Percentiles rank a stretch among this genome's conserved stretches.
Conservation (phyloP, 2,329 filamentous ascomycete genomes). For the Apiospora marii region DNA sequence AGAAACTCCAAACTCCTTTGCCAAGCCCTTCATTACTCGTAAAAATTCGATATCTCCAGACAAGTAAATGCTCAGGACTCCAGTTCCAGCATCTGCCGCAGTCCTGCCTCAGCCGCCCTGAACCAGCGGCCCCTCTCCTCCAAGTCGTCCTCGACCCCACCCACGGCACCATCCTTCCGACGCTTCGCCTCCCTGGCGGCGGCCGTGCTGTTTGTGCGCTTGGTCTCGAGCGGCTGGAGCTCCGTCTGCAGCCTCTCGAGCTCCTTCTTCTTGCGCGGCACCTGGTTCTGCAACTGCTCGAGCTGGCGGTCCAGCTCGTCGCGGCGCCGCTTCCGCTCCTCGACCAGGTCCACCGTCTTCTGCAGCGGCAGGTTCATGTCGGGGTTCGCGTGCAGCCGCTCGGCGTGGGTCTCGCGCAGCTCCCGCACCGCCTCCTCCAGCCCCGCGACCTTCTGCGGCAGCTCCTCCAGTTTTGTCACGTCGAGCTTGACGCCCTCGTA, state of each 20-base stretch:
- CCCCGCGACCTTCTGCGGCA: conserved; percentile 58
- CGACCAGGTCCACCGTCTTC: conserved; percentile 63
- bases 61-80: not conserved
- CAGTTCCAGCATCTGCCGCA: conserved; percentile 70
- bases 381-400: conserved; percentile 49
- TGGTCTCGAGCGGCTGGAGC: conserved; percentile 71
- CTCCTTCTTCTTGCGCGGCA: conserved; percentile 72
- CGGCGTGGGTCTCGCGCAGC: conserved; percentile 52
- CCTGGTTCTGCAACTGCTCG: conserved; percentile 66
- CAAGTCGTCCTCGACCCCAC: conserved; percentile 74
- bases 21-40: not conserved
- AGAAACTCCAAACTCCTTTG: not conserved
- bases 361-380: conserved; percentile 63
- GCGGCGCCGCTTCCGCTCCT: conserved; percentile 57
- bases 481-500: conserved; percentile 61
- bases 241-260: conserved; percentile 73
- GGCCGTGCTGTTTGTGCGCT: conserved; percentile 68
- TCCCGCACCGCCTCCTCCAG: conserved; percentile 57
- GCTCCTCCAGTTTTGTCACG: conserved; percentile 55
- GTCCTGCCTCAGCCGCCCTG: conserved; percentile 69
- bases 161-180: conserved; percentile 70
- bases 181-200: conserved; percentile 76
- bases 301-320: conserved; percentile 69
- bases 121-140: conserved; percentile 81
- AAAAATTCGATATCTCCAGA: not conserved